Conservation (phyloP, 2,329 filamentous ascomycete species). For the Sarocladiaceae sp. region DNA sequence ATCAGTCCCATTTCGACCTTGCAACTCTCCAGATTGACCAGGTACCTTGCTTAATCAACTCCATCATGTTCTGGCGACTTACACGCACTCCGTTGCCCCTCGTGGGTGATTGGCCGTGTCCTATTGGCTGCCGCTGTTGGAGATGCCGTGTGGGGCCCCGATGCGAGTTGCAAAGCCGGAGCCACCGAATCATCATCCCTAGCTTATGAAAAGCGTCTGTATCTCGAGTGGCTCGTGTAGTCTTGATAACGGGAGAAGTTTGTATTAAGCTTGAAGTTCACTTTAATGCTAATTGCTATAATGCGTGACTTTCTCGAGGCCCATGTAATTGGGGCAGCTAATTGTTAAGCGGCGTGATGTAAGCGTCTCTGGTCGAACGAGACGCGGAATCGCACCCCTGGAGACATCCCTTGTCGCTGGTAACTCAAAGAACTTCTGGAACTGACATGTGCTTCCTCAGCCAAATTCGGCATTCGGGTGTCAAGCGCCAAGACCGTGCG, state of each 20-base stretch:
- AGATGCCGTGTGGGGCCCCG: not conserved
- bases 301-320: too few relatives aligned
- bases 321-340: too few relatives aligned
- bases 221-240: too few relatives aligned
- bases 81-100: not conserved
- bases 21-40: not conserved
- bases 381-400: too few relatives aligned
- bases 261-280: not conserved
- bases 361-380: too few relatives aligned
- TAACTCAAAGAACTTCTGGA: not conserved
- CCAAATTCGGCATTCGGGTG: too few relatives aligned
- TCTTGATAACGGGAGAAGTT: too few relatives aligned
- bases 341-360: too few relatives aligned
- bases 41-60: not conserved
- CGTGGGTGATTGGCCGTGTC: not conserved
- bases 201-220: too few relatives aligned
- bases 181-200: too few relatives aligned
- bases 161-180: too few relatives aligned
- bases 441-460: not conserved
- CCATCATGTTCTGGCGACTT: constrained; percentile 2
- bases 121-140: not conserved
- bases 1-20: not conserved
- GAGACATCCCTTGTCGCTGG: too few relatives aligned
- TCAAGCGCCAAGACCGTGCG: not conserved
- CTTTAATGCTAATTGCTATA: not conserved